These are phyloP conservation scores for Globisporangium irregulare DNA, from an alignment of 352 stramenopile species.

Conservation along the genomic window DNA sequence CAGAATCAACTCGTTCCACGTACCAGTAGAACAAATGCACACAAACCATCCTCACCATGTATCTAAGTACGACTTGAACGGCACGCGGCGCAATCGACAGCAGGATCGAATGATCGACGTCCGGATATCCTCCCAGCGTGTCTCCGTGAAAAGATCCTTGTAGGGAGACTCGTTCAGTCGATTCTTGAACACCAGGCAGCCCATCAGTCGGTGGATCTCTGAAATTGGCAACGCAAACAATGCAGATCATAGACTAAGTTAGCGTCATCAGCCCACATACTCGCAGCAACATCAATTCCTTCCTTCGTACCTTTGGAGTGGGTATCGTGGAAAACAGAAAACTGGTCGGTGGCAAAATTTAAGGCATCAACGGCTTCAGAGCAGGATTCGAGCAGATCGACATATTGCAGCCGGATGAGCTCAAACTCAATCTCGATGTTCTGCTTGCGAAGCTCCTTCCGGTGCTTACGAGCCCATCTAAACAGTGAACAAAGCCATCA, in stretches of 20 bases:
- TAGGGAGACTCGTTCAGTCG: slow-evolving; percentile 75
- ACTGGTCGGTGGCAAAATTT: slow-evolving; percentile 61
- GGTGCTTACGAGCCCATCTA: slow-evolving; percentile 64
- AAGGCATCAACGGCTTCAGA: slow-evolving; percentile 67
- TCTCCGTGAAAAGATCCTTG: slow-evolving; percentile 63
- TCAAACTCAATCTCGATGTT: slow-evolving; percentile 82
- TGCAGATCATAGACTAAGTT: not conserved
- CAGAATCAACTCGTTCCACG: not conserved
- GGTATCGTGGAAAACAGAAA: slow-evolving; percentile 55
- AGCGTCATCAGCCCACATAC: not conserved
- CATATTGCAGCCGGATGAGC: slow-evolving; percentile 77
- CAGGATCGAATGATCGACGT: slow-evolving; percentile 71
- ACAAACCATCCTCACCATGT: slow-evolving; percentile 48
- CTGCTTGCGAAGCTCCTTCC: slow-evolving; percentile 43
- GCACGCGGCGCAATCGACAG: slow-evolving; percentile 67
- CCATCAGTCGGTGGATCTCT: slow-evolving; percentile 81
- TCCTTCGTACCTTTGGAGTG: slow-evolving; percentile 43
- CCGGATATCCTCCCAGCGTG: slow-evolving; percentile 71
- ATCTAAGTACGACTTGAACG: slow-evolving; percentile 67
- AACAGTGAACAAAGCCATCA: slow-evolving; percentile 9
- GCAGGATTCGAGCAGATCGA: slow-evolving; percentile 67
- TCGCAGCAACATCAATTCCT: not conserved
- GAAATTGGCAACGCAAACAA: not conserved
- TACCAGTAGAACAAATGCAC: not conserved
- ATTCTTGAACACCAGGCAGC: slow-evolving; percentile 75